Evolutionary conservation across 2,329 filamentous ascomycete genomes (phyloP), one percentile per base, ranked within the genome.

Genomic region (Aspergillus sp.): DNA sequence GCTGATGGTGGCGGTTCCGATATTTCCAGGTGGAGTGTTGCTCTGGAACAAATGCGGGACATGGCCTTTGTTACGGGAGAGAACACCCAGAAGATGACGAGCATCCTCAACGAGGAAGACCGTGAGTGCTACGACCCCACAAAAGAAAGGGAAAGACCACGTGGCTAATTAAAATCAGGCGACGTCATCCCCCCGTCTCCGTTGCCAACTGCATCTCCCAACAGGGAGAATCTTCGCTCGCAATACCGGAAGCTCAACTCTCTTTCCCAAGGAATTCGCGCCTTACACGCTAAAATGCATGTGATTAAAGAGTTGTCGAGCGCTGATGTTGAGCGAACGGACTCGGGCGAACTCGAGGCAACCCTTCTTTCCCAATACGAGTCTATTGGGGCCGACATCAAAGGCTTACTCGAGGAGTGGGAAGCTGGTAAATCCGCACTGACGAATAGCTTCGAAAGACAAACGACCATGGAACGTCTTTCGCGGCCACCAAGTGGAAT

Each of bases 271-370:
- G 92, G 91, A 14, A 95, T 97, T 55, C 86, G 92, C 24, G 89
- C 90, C 10, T 79, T 99, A 45, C 93, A 97, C 72, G 94, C 94
- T 33, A 99, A 97, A 71, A 85, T 99, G 76, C 91, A 95, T 54
- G 79, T 99, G 7, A 76, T 97, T 50, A 85, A 90, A 46, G 94
- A 99, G 69, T 91, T 96, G 70, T 95, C 91, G 0, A 90, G 89
- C 65, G 83, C 83, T 54, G 85, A 85, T 41, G 73, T 96, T 24
- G 89, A 95, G 63, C 85, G 87, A 61, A 85, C 88, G 35, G 83
- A 75, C 55, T 69, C 78, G 4, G 83, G 84, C 3, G 89, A 95
- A 59, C 81, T 96, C 14, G 90, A 89, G 0, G 82, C 86, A 0
- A 86, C 85, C 56, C 79, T 97, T 36, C 86, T 96, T 80, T 76